A percentile compares a stretch with the other conserved stretches of the same genome.
phyloP scores from a whole-genome alignment of 1,284 basidiomycete genomes.

The Heterobasidion parviporum region DNA sequence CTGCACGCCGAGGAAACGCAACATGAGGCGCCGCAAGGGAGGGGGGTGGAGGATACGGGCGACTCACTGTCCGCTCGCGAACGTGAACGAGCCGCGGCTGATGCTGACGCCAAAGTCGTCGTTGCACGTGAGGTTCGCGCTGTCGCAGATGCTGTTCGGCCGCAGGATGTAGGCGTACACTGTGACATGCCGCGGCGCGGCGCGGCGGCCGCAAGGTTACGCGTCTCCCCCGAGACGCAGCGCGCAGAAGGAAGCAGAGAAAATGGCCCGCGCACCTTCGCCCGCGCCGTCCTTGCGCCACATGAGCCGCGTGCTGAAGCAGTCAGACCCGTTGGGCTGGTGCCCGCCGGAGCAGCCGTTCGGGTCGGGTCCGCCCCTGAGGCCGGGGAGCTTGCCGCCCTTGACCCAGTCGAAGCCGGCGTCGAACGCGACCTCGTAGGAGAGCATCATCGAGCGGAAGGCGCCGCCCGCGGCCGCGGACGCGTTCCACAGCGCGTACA shows the following conservation, averaged over 20 bases:
- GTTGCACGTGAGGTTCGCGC: constrained; percentile 25
- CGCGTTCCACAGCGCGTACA: constrained; percentile 57
- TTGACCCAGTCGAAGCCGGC: constrained; percentile 39
- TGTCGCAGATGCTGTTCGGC: constrained; percentile 28
- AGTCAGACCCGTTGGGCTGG: constrained; percentile 30
- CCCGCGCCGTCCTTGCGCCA: constrained; percentile 33
- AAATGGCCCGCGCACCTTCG: constrained; percentile 35
- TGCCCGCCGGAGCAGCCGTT: constrained; percentile 33
- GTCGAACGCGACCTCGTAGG: constrained; percentile 69
- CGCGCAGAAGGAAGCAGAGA: no score
- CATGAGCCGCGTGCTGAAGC: constrained; percentile 39
- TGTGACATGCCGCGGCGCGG: constrained; percentile 18
- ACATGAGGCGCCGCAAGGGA: neutral
- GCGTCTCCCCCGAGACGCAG: neutral
- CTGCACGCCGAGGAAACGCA: constrained; percentile 19
- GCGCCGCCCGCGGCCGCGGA: constrained; percentile 26
- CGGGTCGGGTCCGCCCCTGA: constrained; percentile 31
- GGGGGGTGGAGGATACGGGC: neutral
- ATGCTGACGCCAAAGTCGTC: constrained; percentile 35
- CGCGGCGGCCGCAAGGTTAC: constrained; percentile 1
- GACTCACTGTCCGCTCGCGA: constrained; percentile 44
- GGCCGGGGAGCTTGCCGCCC: constrained; percentile 40
- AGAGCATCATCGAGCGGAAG: constrained; percentile 57
- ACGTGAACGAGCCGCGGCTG: constrained; percentile 28
- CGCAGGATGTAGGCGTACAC: constrained; percentile 59